Evolutionary conservation across 176 grass and related monocot species (phyloP), one percentile per base, ranked within the genome.

Genomic region (Raddia distichophylla): DNA sequence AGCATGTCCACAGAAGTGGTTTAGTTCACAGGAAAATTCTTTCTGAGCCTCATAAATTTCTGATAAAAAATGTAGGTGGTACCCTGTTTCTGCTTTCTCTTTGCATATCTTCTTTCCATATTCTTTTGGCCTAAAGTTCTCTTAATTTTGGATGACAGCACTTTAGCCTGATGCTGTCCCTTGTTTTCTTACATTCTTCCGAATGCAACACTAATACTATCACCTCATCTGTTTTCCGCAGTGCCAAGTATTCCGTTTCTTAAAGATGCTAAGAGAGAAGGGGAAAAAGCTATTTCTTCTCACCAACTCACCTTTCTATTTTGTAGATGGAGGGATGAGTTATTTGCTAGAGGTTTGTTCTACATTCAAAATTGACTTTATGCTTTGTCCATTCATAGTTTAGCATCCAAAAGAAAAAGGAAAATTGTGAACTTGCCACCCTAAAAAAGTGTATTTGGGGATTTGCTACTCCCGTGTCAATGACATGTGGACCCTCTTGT

Each of bases 271-370:
- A 80, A 95, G 85, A 60, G 90, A 93, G 75, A 99, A 93, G 43
- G 96, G 92, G 7, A 99, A 99, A 76, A 99, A 88, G 35, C 91
- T 99, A 61, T 99, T 99, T 82, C 89, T 99, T 81, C 82, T 99
- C 27, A 99, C 96, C 13, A 99, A 99, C 84, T 99, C 96, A 74
- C 96, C 96, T 59, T 99, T 93, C 80, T 95, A 87, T 81, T 99
- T 99, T 73, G 96, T 99, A 34, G 93, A 99, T 90, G 96, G 93
- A 54, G 96, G 96, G 67, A 99, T 99, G 96, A 80, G 75, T 67
- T 99, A 87, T 73, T 91, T 99, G 85, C 70, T 99, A 86, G 93
- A 99, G 96, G 96, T 99, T 73, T 9, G 83, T 86, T 89, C 66
- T 22, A 50, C 18, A 75, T 79, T 78, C 54, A 52, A 80, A 69